Evolutionary conservation across 2,329 filamentous ascomycete genomes (phyloP), one percentile per base, ranked within the genome.

Genomic region (Chaetomiaceae sp.): DNA sequence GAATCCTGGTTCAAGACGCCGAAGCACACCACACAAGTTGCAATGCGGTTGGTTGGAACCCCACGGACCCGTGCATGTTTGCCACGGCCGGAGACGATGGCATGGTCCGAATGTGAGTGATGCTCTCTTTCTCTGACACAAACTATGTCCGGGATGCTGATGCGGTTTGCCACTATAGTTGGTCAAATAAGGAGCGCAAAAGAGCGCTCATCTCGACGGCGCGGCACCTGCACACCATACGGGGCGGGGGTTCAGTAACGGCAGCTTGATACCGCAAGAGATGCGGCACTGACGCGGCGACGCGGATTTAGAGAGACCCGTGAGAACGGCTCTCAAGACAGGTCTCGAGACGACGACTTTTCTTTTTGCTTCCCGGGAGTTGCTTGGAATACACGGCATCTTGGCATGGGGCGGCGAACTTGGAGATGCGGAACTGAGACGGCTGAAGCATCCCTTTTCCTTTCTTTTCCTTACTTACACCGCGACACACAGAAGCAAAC

Each of bases 11-110:
- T 5, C 87, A 90, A 63, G 84, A 81, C 42, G 73, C 97, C 3
- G 78, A 82, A 27, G 91, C 84, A 0, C 92, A 97, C 61, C 72
- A 74, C 6, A 77, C 79, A 12, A 85, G 89, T 30, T 92, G 93
- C 57, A 97, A 96, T 65, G 81, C 89, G 7, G 87, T 95, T 33
- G 79, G 86, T 19, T 99, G 93, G 92, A 93, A 92, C 62, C 91
- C 93, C 1, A 77, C 73, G 10, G 82, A 96, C 63, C 83, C 89
- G 1, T 81, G 81, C 55, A 85, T 96, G 73, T 89, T 96, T 68
- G 93, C 90, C 14, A 92, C 90, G 12, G 92, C 88, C 52, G 91
- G 92, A 16, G 93, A 99, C 66, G 93, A 97, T 63, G 77, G 78
- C 48, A 83, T 79, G 65, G 85, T 97, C 57, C 85, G 86, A 70